Evolutionary conservation across 352 stramenopile genomes (phyloP).

Genomic region (Phytophthora agathidicida): DNA sequence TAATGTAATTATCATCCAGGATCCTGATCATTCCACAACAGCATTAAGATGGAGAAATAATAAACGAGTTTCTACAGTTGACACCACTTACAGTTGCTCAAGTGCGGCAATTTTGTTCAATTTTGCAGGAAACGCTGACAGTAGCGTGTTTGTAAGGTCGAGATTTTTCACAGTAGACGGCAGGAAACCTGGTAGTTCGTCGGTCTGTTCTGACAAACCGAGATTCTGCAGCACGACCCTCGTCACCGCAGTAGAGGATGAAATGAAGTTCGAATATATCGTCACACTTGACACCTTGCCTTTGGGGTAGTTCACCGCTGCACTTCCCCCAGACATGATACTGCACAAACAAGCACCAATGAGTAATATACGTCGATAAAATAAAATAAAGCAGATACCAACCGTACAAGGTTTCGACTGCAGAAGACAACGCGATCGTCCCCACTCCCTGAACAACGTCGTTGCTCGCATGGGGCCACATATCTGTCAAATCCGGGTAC

Average conservation of each 20-base stretch:
- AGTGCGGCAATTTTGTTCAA: slow-evolving; percentile 6
- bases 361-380: not conserved
- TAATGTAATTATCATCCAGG: slow-evolving; percentile 15
- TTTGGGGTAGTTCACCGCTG: slow-evolving; percentile 28
- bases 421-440: slow-evolving; percentile 22
- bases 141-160: slow-evolving; percentile 37
- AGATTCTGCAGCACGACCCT: slow-evolving; percentile 41
- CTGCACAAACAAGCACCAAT: slow-evolving; percentile 7
- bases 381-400: not conserved
- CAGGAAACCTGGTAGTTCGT: slow-evolving; percentile 24
- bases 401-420: slow-evolving; percentile 29
- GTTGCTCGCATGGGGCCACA: slow-evolving; percentile 34
- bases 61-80: no score
- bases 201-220: slow-evolving; percentile 16
- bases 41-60: not conserved
- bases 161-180: slow-evolving; percentile 28
- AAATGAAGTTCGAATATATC: slow-evolving; percentile 25
- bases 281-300: slow-evolving; percentile 36
- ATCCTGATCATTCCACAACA: no score
- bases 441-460: slow-evolving; percentile 23
- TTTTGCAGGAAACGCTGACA: not conserved
- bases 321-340: slow-evolving; percentile 32
- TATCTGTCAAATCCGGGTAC: slow-evolving; percentile 31
- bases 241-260: slow-evolving; percentile 22
- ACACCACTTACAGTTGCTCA: slow-evolving; percentile 9